These are phyloP conservation scores for Capronia epimyces DNA, from an alignment of 2,329 filamentous ascomycete species.

Conservation along the genomic window DNA sequence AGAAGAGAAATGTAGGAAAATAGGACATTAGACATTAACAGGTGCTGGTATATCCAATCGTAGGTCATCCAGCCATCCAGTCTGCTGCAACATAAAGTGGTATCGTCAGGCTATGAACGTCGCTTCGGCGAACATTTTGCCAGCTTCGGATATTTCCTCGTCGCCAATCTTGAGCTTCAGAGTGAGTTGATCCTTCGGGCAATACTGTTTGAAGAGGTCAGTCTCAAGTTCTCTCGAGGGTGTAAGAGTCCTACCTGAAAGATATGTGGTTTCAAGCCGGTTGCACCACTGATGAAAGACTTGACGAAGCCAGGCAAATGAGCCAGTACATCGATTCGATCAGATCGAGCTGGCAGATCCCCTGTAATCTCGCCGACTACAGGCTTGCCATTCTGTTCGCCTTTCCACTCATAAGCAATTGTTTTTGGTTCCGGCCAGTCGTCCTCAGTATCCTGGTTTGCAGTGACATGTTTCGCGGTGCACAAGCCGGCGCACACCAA, in stretches of 20 bases:
- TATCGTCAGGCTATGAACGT: constrained; percentile 77
- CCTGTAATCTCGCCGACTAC: constrained; percentile 67
- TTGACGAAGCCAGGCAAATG: constrained; percentile 96
- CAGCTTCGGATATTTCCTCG: constrained; percentile 70
- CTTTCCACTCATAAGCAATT: constrained; percentile 71
- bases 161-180: constrained; percentile 83
- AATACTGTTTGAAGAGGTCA: constrained; percentile 53
- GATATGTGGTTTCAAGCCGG: constrained; percentile 93
- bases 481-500: constrained; percentile 68
- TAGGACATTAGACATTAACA: constrained; percentile 27
- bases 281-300: constrained; percentile 79
- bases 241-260: constrained; percentile 67
- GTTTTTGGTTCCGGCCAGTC: constrained; percentile 83
- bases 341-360: constrained; percentile 61
- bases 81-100: constrained; percentile 2
- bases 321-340: constrained; percentile 91
- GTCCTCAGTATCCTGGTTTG: constrained; percentile 67
- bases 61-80: constrained; percentile 31
- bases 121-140: constrained; percentile 76
- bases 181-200: constrained; percentile 58
- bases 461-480: constrained; percentile 62
- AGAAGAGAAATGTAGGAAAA: background rate
- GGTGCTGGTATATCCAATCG: constrained; percentile 30
- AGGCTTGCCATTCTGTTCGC: constrained; percentile 65
- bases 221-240: background rate